Conservation (phyloP, 176 grass and related monocot genomes). For the Echinochloa phyllopogon region DNA sequence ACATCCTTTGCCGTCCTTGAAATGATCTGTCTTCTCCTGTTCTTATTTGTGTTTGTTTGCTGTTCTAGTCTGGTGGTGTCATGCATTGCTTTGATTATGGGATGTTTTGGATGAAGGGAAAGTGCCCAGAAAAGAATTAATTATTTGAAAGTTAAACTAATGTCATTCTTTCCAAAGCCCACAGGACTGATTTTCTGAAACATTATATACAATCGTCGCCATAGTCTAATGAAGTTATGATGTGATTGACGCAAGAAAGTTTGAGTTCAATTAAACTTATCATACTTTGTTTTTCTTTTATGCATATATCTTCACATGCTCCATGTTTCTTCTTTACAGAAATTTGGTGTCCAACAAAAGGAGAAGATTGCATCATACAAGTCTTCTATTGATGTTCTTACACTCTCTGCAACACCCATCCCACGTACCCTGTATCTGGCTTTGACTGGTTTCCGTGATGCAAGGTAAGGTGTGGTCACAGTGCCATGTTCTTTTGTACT, state of each 20-base stretch:
- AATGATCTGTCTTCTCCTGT: constrained; percentile 27
- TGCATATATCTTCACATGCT: constrained; percentile 31
- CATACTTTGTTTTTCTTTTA: not conserved
- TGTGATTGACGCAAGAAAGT: not conserved
- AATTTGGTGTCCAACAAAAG: constrained; percentile 98
- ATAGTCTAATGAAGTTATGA: not conserved
- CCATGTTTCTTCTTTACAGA: constrained; percentile 54
- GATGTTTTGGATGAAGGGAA: constrained; percentile 12
- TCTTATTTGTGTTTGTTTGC: constrained; percentile 13
- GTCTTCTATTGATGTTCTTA: constrained; percentile 91
- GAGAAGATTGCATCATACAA: constrained; percentile 96
- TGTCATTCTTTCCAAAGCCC: not conserved
- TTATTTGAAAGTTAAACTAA: not conserved
- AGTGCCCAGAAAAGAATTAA: not conserved
- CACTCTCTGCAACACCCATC: constrained; percentile 95
- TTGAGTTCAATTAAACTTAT: not conserved
- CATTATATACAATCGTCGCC: not conserved
- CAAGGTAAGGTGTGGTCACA: constrained; percentile 61
- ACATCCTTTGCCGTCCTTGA: constrained; percentile 5
- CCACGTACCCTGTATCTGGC: constrained; percentile 97
- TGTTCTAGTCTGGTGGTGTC: constrained; percentile 10
- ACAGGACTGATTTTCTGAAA: not conserved
- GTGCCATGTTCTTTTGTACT: not conserved
- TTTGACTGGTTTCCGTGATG: constrained; percentile 98
- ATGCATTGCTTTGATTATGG: constrained; percentile 5